Base-by-base conservation (phyloP, 169 alveolate genomes). In the Eimeria mitis region DNA sequence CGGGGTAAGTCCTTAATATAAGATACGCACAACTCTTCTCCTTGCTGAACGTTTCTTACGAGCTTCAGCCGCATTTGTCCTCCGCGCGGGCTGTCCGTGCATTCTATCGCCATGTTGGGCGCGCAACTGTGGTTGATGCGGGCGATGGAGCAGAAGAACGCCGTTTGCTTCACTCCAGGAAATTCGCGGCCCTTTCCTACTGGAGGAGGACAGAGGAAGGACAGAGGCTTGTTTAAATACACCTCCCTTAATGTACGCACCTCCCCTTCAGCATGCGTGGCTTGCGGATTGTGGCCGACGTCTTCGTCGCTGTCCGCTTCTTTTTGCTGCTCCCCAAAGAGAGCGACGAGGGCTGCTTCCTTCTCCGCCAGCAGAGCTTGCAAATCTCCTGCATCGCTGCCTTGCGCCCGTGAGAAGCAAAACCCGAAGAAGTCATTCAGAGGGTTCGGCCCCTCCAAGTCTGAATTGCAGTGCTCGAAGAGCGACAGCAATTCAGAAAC, bases 91-190 rank as follows among this genome's bases (percentile, higher is more conserved):
- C 40, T 34, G 88, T 28, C 14, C 49, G 37, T 52, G n/a, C 88
- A 78, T n/a, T 54, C 90, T 31, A 83, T 59, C 52, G 34, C 75
- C 90, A 83, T 83, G 47, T 83, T 83, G 56, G 90, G 90, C 52
- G 37, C n/a, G 76, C 90, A 83, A 52, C 90, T 56, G 73, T 83
- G 90, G 56, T 83, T 83, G 40, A 83, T 34, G 14, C 90, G 75
- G n/a, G 90, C 90, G 37, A 83, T 34, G 31, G 90, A 83, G 52
- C 90, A 83, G 75, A 56, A 83, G 56, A 83, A 83, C 42, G 90
- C 90, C 14, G 90, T 83, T 19, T 61, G 76, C 90, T 83, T 83
- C 90, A 83, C 75, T 19, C 76, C 42, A 40, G 90, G 90, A 40
- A 83, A 83, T 34, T n/a, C 76, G n/a, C 76, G 90, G 34, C 90